phyloP scores from a whole-genome alignment of 2,329 filamentous ascomycete genomes.

The Colletotrichum incanum region DNA sequence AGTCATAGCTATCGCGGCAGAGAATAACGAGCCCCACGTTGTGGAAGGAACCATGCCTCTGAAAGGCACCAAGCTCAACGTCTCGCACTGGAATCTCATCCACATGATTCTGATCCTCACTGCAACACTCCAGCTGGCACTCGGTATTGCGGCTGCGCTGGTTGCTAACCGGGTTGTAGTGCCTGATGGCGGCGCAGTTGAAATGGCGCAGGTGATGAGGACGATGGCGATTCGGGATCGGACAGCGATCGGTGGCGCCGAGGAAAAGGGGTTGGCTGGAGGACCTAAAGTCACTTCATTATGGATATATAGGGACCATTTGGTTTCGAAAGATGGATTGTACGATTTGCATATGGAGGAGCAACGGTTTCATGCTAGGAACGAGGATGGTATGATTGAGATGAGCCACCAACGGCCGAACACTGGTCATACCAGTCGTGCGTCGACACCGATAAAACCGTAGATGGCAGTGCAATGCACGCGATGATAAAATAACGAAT shows the following conservation, averaged over 20 bases:
- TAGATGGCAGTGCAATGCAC: too few relatives aligned
- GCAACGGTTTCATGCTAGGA: slow-evolving; percentile 4
- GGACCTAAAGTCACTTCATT: slow-evolving; percentile 3
- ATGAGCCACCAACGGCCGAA: slow-evolving; percentile 27
- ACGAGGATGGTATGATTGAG: slow-evolving; percentile 32
- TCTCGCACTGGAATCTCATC: slow-evolving; percentile 52
- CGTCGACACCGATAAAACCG: background rate
- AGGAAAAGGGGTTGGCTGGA: background rate
- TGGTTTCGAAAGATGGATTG: slow-evolving; percentile 26
- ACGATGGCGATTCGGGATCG: slow-evolving; percentile 39
- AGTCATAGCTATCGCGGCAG: slow-evolving; percentile 53
- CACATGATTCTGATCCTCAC: slow-evolving; percentile 53
- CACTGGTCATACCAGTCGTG: background rate
- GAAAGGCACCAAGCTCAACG: slow-evolving; percentile 51
- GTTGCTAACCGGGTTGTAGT: slow-evolving; percentile 50
- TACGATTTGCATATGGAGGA: slow-evolving; percentile 44
- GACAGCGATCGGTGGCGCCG: background rate
- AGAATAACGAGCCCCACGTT: slow-evolving; percentile 48
- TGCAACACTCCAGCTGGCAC: slow-evolving; percentile 50
- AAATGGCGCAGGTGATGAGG: slow-evolving; percentile 42
- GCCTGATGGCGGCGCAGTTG: slow-evolving; percentile 36
- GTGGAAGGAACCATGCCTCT: slow-evolving; percentile 51
- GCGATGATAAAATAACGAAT: background rate
- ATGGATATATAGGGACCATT: slow-evolving; percentile 40
- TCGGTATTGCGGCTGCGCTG: slow-evolving; percentile 46